Conservation (phyloP, 169 alveolate species). For the Plasmodium coatneyi region DNA sequence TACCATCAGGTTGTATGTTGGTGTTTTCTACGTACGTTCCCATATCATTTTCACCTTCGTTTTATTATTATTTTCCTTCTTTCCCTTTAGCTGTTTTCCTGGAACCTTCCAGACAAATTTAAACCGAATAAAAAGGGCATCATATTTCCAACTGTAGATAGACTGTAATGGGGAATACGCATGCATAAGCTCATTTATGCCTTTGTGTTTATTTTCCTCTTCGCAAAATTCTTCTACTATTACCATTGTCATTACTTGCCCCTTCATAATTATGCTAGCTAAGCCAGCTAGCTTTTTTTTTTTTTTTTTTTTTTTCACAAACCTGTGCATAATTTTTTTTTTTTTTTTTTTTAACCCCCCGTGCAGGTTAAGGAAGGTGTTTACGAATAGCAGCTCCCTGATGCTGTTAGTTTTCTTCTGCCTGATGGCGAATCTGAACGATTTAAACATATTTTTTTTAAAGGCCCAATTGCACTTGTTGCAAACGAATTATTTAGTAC, state of each 20-base stretch:
- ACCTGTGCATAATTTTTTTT: not conserved
- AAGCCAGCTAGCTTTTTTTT: not conserved
- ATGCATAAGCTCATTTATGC: not conserved
- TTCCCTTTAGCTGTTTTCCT: slow-evolving; percentile 22
- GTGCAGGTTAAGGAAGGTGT: slow-evolving; percentile 20
- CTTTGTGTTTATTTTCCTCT: not conserved
- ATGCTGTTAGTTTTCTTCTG: not conserved
- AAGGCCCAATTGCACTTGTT: slow-evolving; percentile 32
- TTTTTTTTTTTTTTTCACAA: slow-evolving; percentile 7
- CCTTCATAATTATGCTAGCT: not conserved
- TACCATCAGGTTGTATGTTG: not conserved
- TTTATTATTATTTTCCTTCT: not conserved
- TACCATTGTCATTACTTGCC: not conserved
- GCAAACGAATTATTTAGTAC: not conserved
- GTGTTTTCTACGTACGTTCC: not conserved
- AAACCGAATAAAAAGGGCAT: slow-evolving; percentile 40
- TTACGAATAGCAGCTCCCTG: slow-evolving; percentile 26
- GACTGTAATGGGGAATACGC: slow-evolving; percentile 19
- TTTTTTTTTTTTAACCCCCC: not conserved
- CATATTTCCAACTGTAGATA: slow-evolving; percentile 46
- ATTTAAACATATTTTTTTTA: slow-evolving; percentile 50
- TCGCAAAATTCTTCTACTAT: not conserved
- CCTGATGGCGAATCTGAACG: not conserved
- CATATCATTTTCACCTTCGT: not conserved
- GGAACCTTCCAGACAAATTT: slow-evolving; percentile 4